These are phyloP conservation scores for Dactylellina haptotyla DNA, from an alignment of 2,329 filamentous ascomycete genomes.

Conservation along the genomic window DNA sequence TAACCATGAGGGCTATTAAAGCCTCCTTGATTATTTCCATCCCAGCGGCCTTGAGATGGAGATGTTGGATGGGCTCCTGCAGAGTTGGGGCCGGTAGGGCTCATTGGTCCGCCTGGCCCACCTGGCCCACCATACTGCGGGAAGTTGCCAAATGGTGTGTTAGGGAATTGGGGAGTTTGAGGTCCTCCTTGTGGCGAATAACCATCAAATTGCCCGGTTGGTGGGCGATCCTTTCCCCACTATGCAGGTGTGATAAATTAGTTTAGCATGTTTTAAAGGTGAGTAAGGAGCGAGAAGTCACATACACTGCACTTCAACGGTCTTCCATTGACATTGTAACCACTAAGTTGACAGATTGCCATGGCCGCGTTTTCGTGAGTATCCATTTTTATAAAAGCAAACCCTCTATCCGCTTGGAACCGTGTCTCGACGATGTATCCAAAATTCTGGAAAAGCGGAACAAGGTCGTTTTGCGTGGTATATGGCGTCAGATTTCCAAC, in stretches of 20 bases:
- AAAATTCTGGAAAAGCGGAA: conserved; percentile 99
- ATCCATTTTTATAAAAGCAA: conserved; percentile 99
- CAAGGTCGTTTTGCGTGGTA: conserved; percentile 93
- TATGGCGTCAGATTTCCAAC: conserved; percentile 98
- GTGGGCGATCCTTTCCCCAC: conserved; percentile 99
- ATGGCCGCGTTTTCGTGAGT: conserved; percentile 97
- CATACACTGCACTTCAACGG: conserved; percentile 98
- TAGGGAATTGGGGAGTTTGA: conserved; percentile 78
- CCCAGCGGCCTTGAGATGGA: conserved; percentile 47
- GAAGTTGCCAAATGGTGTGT: conserved; percentile 83
- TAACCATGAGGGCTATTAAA: conserved; percentile 53
- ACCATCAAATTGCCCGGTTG: conserved; percentile 82
- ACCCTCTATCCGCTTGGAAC: conserved; percentile 96
- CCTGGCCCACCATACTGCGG: conserved; percentile 86
- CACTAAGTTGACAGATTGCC: conserved; percentile 97
- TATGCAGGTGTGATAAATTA: conserved; percentile 62
- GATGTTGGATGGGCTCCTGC: conserved; percentile 48
- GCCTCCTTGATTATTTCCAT: conserved; percentile 43
- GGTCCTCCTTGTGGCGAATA: conserved; percentile 77
- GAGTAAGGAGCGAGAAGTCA: conserved; percentile 59
- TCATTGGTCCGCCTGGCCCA: conserved; percentile 73
- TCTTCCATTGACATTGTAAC: conserved; percentile 96
- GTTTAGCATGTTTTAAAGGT: not conserved
- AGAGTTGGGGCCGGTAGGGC: conserved; percentile 57
- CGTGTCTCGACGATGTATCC: conserved; percentile 96